Evolutionary conservation across 129 eudicot species (phyloP), one percentile per base, ranked within the genome.

Genomic region (Apium graveolens): DNA sequence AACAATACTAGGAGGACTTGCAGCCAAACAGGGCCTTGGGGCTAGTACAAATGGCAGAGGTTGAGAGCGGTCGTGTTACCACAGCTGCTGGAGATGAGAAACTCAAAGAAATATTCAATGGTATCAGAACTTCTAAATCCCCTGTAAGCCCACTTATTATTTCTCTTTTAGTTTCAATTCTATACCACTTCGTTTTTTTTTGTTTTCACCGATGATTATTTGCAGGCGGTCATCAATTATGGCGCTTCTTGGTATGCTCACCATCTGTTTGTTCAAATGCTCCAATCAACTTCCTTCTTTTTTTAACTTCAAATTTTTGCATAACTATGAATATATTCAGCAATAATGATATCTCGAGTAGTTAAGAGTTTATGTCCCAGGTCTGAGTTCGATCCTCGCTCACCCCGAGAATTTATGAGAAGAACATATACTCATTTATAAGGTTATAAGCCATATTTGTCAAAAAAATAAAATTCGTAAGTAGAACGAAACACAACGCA

Each of bases 241-340:
- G 98, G 97, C 24, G 97, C 98, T 42, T 91, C 98, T 78, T 93
- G 98, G 98, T 93, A 87, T 38, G 92, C 73, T 78, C 39, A 37
- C 84, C 70, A 87, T 80, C 75, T 87, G 91, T 87, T 90, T 70
- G 91, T 84, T 86, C 78, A 68, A 79, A 80, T 80, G 84, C 82
- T 76, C 79, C 48, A 81, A 7, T 46, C 83, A 83, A 32, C 1
- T 11, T 13, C 1, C 1, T 44, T 44, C 3, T 12, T 11, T 12
- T 43, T 43, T 43, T 43, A 0, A 10, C 14, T 43, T 43, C 9
- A 43, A 11, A 3, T n/a, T n/a, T 41, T 41, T 38, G 41, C 41
- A 38, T 38, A 38, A 38, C 6, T 38, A 38, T 38, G 41, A 38
- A 38, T 38, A 38, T 38, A 4, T 38, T 38, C 41, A 38, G n/a